Evolutionary conservation across 192 early-diverging fungal genomes (phyloP), one percentile per base, ranked within the genome.

Genomic region (Entophlyctis luteolus): DNA sequence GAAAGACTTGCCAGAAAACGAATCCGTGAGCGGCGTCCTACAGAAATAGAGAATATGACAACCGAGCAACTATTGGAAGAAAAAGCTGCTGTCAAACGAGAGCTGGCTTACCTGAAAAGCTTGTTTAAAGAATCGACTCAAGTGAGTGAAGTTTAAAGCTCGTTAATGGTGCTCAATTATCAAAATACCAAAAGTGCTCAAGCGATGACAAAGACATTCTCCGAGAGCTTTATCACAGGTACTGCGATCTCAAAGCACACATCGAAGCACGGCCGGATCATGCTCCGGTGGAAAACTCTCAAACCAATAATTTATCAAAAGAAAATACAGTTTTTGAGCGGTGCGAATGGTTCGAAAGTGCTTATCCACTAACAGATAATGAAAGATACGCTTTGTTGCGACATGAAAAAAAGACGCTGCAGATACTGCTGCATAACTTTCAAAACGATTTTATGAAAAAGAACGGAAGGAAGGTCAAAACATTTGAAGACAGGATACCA

Each of bases 401-500:
- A 23, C 45, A 69, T 48, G 71, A 76, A 59, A 81, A 81, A 52
- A 78, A 77, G 47, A 36, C 42, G 35, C 42, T 82, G 2, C 81
- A 82, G 59, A 45, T 73, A 5, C 46, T 56, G 8, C 49, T 82
- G 3, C 73, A 73, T 38, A 39, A 55, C 12, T 80, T 67, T 49
- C 81, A 82, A 55, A 63, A 74, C n/a, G 69, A 80, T 10, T 82
- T 82, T 52, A 47, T 62, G 25, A 62, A 67, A n/a, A 39, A 49
- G 35, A 67, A 76, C 36, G 81, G 81, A 3, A 50, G 75, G 35
- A 46, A 71, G 1, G 59, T 82, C 1, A 55, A 72, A 55, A 78
- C 77, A 12, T 33, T 60, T 0, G 57, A 72, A 22, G 81, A 82
- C 59, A 34, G 73, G 22, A 74, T 53, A 31, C 80, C 80, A 1